Conservation (phyloP, 164 flowering plant genomes). For the Tinospora cordifolia region DNA sequence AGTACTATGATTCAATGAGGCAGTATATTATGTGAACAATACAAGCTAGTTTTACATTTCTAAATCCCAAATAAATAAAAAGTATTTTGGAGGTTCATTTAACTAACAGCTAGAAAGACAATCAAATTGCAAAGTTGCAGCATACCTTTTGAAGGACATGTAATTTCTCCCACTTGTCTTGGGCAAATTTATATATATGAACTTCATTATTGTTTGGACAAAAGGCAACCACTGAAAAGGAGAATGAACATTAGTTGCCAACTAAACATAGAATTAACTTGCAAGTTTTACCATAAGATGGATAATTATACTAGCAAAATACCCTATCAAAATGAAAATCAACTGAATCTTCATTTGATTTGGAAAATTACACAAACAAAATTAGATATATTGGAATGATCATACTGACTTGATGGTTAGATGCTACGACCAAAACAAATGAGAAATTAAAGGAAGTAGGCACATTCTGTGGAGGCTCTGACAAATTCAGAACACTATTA, state of each 20-base stretch:
- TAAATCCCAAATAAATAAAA: neutral
- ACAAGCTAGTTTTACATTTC: neutral
- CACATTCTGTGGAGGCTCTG: too few species aligned
- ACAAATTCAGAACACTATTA: too few species aligned
- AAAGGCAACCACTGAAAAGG: constrained; percentile 71
- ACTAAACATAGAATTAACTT: neutral
- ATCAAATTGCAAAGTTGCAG: neutral
- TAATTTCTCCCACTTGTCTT: constrained; percentile 76
- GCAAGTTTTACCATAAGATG: neutral
- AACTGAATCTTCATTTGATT: too few species aligned
- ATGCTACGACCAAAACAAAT: too few species aligned
- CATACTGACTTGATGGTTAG: too few species aligned
- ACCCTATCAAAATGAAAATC: too few species aligned
- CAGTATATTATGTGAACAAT: neutral
- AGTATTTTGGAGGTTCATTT: neutral
- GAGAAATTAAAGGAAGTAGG: too few species aligned
- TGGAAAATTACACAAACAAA: too few species aligned
- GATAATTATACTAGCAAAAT: too few species aligned
- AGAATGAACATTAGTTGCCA: constrained; percentile 4
- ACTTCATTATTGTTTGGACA: constrained; percentile 91
- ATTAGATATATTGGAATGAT: too few species aligned
- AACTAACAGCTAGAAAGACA: neutral
- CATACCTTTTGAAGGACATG: constrained; percentile 84
- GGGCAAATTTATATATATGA: constrained; percentile 54
- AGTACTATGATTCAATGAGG: too few species aligned